Base-by-base conservation (phyloP, 176 grass and related monocot species). In the Avena sativa region DNA sequence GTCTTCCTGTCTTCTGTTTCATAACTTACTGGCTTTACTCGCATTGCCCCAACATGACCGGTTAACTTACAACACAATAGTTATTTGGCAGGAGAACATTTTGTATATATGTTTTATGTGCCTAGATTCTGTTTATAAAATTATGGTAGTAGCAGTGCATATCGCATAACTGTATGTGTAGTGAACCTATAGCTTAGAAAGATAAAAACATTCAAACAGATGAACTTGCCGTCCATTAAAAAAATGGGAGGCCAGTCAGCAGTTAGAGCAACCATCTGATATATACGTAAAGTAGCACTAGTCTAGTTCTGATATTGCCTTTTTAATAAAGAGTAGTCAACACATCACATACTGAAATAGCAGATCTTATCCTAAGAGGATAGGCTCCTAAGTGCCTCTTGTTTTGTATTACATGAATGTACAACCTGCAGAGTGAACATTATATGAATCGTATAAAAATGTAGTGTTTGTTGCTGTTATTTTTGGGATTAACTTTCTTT, bases 401-500 rank as follows among this genome's bases (percentile, higher is more conserved):
- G 0, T 71, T 15, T 70, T 10, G 16, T 79, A 76, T 88, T 57
- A 10, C 19, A 81, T 13, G 15, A 86, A 28, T 9, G 55, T 79
- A 25, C 38, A 53, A 7, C 1, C 0, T 34, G 26, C 50, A 62
- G 12, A 44, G 52, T 51, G 15, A 65, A 64, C 20, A 62, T 89
- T 86, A 87, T 21, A 38, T 8, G n/a, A 79, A 67, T 47, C 9
- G 13, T 40, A 14, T 61, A n/a, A 67, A 68, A 51, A 25, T 19
- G 20, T 74, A 25, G 17, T 8, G 4, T 53, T 52, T 75, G 17
- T 36, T 67, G 28, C 28, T 6, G 71, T 60, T 66, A 32, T 73
- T 7, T 67, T 70, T 80, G 30, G 32, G 14, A 72, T 85, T 86
- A 78, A 76, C 62, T 78, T 80, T 81, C 79, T 75, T 83, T 11